Conservation (phyloP, 2,329 filamentous ascomycete genomes). For the Calonectria crousiana region DNA sequence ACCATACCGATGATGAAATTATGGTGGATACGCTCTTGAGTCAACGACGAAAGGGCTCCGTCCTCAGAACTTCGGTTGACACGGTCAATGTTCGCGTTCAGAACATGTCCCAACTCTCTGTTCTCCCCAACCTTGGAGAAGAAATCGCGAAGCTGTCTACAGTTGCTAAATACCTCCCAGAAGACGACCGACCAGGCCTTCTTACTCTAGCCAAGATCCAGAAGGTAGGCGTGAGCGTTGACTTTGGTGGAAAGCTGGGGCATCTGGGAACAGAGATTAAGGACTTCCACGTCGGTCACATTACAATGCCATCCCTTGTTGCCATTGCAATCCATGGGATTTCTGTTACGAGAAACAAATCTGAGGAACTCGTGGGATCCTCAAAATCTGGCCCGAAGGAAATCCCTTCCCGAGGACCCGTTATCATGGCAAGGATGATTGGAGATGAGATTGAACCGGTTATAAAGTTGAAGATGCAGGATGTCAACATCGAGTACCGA, state of each 20-base stretch:
- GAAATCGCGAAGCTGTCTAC: constrained; percentile 87
- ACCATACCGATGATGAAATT: constrained; percentile 89
- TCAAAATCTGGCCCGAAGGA: constrained; percentile 45
- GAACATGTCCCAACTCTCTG: constrained; percentile 73
- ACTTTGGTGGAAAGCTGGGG: constrained; percentile 78
- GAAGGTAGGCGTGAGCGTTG: constrained; percentile 70
- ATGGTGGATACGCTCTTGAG: constrained; percentile 91
- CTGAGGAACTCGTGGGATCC: constrained; percentile 78
- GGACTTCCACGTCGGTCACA: constrained; percentile 80
- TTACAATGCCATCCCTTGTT: constrained; percentile 85
- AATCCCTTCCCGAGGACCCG: constrained; percentile 52
- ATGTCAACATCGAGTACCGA: constrained; percentile 88
- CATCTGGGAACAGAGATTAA: constrained; percentile 67
- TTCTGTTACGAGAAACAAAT: constrained; percentile 71
- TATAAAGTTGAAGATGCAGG: constrained; percentile 88
- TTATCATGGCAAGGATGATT: constrained; percentile 90
- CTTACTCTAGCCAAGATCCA: constrained; percentile 79
- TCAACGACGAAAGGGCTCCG: constrained; percentile 87
- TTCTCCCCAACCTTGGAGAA: constrained; percentile 78
- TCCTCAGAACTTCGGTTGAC: constrained; percentile 78
- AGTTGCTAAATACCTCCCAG: constrained; percentile 93
- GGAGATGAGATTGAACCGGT: constrained; percentile 95
- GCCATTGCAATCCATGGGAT: constrained; percentile 80
- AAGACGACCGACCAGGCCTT: constrained; percentile 92
- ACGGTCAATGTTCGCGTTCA: constrained; percentile 72